Percentiles rank a stretch among this genome's conserved stretches.
Evolutionary conservation across 2,329 filamentous ascomycete genomes (phyloP).

Genomic region (Bimuria novae-zelandiae): DNA sequence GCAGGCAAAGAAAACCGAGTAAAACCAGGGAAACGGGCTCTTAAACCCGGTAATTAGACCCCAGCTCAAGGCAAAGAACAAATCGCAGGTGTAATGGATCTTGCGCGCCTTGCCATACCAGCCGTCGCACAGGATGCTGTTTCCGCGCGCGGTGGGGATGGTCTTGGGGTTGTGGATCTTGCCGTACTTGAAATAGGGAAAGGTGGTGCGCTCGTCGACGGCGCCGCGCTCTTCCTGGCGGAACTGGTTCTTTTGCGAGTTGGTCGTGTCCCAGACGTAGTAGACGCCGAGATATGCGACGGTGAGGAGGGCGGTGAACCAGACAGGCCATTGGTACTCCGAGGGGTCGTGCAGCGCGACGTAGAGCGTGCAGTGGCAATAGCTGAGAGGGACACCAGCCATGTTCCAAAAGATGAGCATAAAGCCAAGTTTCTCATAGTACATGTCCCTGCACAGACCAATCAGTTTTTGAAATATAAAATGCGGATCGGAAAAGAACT

Average conservation of each 20-base stretch:
- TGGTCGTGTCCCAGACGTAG: slow-evolving; percentile 90
- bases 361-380: slow-evolving; percentile 93
- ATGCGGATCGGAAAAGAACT: slow-evolving; percentile 19
- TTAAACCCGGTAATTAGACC: slow-evolving; percentile 80
- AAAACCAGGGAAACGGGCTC: slow-evolving; percentile 88
- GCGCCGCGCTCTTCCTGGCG: slow-evolving; percentile 77
- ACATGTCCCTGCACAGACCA: slow-evolving; percentile 72
- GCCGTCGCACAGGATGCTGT: slow-evolving; percentile 79
- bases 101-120: slow-evolving; percentile 79
- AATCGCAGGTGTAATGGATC: slow-evolving; percentile 79
- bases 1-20: slow-evolving; percentile 75
- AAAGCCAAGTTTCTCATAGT: slow-evolving; percentile 95
- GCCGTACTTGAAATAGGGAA: slow-evolving; percentile 91
- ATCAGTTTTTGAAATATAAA: slow-evolving; percentile 8
- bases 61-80: slow-evolving; percentile 78
- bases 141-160: slow-evolving; percentile 73
- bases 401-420: slow-evolving; percentile 99
- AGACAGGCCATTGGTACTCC: slow-evolving; percentile 76
- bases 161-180: slow-evolving; percentile 78
- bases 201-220: slow-evolving; percentile 70
- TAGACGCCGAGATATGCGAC: slow-evolving; percentile 79
- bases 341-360: slow-evolving; percentile 81
- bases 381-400: slow-evolving; percentile 85
- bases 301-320: slow-evolving; percentile 68
- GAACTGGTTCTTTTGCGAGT: slow-evolving; percentile 94